Percentiles rank a stretch among this genome's conserved stretches.
Conservation (phyloP, 2,329 filamentous ascomycete genomes). For the Fusarium pilosicola region DNA sequence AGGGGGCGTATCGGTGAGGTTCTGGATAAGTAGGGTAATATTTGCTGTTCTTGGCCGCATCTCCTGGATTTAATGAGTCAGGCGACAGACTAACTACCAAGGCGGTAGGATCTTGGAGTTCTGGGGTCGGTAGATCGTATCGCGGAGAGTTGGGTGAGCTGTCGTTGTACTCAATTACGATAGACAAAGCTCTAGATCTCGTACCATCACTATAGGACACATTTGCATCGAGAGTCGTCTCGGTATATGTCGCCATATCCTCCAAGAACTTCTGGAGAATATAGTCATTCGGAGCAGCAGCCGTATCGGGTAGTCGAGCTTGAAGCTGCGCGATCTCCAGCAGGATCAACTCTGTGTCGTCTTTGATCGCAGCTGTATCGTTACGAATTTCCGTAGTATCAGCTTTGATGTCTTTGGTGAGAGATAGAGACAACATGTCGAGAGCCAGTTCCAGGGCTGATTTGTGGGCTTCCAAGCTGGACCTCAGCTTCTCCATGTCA, state of each 20-base stretch:
- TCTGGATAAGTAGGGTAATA: too few relatives aligned
- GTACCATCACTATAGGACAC: neutral
- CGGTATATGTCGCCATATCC: slow-evolving; percentile 17
- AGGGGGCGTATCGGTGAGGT: too few relatives aligned
- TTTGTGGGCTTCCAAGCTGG: slow-evolving; percentile 23
- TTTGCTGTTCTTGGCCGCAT: too few relatives aligned
- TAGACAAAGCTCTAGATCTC: neutral
- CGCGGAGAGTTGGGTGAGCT: fast-evolving
- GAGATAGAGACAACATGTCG: neutral
- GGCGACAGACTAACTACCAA: too few relatives aligned
- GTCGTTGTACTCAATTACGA: neutral
- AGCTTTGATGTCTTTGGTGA: neutral
- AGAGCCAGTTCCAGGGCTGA: slow-evolving; percentile 11
- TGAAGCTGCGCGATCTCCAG: slow-evolving; percentile 9
- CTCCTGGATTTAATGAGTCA: too few relatives aligned
- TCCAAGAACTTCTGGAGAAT: slow-evolving; percentile 14
- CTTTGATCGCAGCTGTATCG: slow-evolving; percentile 12
- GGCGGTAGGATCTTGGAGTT: fast-evolving
- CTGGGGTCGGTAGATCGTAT: fast-evolving
- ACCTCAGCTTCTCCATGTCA: slow-evolving; percentile 13
- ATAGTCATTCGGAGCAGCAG: neutral
- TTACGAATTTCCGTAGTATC: neutral
- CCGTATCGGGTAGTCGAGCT: neutral
- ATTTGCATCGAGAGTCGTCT: neutral
- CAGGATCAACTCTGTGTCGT: slow-evolving; percentile 8